Evolutionary conservation across 495 filamentous ascomycete genomes (phyloP).

Genomic region (Aspergillus nidulans): DNA sequence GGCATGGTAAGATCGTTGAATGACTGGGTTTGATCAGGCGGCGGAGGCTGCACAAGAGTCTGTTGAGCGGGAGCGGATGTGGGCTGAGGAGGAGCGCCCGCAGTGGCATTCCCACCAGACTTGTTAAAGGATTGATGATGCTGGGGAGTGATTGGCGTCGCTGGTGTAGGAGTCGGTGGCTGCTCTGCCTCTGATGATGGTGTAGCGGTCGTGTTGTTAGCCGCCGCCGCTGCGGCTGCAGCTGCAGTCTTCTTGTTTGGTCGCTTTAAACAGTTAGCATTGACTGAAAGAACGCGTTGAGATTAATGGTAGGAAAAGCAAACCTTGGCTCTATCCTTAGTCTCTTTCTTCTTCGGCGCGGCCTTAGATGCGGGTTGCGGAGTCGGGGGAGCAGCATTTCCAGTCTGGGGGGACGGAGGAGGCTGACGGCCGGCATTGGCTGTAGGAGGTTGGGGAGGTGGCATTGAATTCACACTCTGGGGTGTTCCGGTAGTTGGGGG

Average conservation of each 20-base stretch:
- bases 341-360: conserved; percentile 80
- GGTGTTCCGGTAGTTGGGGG: conserved; percentile 68
- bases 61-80: conserved; percentile 39
- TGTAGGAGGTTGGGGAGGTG: conserved; percentile 76
- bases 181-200: conserved; percentile 71
- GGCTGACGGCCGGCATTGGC: conserved; percentile 58
- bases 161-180: conserved; percentile 71
- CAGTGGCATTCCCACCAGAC: conserved; percentile 48
- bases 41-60: conserved; percentile 41
- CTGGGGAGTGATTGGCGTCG: conserved; percentile 83
- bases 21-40: conserved; percentile 39
- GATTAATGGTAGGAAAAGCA: conserved; percentile 4
- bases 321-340: conserved; percentile 75
- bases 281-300: conserved; percentile 11
- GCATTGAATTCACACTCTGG: conserved; percentile 73
- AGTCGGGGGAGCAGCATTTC: conserved; percentile 76
- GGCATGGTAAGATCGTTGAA: conserved; percentile 36
- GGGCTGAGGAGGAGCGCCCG: conserved; percentile 37
- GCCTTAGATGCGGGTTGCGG: conserved; percentile 75
- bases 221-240: conserved; percentile 35
- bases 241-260: conserved; percentile 58
- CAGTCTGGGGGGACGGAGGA: conserved; percentile 76
- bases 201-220: conserved; percentile 61
- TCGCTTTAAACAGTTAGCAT: conserved; percentile 22
- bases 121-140: conserved; percentile 61